Conservation (phyloP, 495 filamentous ascomycete genomes). For the Trypethelium eluteriae region DNA sequence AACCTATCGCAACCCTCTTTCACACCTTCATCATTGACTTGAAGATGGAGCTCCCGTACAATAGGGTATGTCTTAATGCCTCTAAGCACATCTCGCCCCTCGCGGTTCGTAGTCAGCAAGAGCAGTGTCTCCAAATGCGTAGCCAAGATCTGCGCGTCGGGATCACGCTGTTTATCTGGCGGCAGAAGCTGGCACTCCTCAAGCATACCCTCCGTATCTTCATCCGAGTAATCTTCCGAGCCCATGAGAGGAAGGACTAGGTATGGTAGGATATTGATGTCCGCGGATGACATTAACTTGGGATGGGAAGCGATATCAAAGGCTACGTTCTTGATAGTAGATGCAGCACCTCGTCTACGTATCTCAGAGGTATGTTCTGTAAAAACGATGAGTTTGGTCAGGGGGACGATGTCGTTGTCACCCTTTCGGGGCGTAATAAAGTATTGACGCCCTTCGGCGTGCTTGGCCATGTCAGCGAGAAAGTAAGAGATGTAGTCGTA, state of each 20-base stretch:
- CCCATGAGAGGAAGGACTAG: conserved; percentile 64
- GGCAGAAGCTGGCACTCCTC: conserved; percentile 81
- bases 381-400: conserved; percentile 84
- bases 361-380: conserved; percentile 76
- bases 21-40: conserved; percentile 71
- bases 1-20: conserved; percentile 78
- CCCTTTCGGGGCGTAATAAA: conserved; percentile 66
- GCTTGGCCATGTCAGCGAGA: conserved; percentile 83
- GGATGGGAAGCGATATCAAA: conserved; percentile 65
- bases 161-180: conserved; percentile 76
- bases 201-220: conserved; percentile 71
- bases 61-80: conserved; percentile 79
- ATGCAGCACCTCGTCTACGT: conserved; percentile 82
- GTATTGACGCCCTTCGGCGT: conserved; percentile 61
- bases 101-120: conserved; percentile 68
- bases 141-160: conserved; percentile 62
- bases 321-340: conserved; percentile 79
- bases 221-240: conserved; percentile 50
- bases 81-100: conserved; percentile 65
- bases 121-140: conserved; percentile 85
- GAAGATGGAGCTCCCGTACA: conserved; percentile 74
- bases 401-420: conserved; percentile 62
- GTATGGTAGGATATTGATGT: conserved; percentile 74
- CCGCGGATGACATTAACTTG: conserved; percentile 47
- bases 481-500: conserved; percentile 90